Evolutionary conservation across 129 eudicot genomes (phyloP), one percentile per base, ranked within the genome.

Genomic region (Artemisia annua): DNA sequence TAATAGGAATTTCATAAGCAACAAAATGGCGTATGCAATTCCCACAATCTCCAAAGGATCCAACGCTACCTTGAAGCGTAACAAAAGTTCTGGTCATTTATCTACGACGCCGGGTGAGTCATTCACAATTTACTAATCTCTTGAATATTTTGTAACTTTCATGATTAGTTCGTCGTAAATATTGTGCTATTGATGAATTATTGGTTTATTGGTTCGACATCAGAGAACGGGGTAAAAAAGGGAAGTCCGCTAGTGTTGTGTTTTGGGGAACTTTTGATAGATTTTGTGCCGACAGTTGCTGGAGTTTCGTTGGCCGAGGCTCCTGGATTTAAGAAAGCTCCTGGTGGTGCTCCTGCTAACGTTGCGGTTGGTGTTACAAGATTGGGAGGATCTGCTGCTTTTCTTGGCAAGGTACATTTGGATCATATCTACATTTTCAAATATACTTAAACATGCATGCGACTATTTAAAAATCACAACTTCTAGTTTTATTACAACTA

Each of bases 221-320:
- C 67, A 14, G 63, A 46, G 17, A 83, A 78, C 60, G 56, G 55
- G 70, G 69, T 35, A 30, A 28, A 74, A 53, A 63, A 78, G 15
- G 59, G 24, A 46, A 67, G 19, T 18, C 60, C 77, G 1, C 69
- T 74, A 72, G 87, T 87, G 56, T 57, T 83, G 28, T 77, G 87
- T 57, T 87, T 87, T 46, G 94, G 94, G 63, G 94, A 87, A 66
- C 71, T 87, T 58, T 69, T 87, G 67, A 85, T 84, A 43, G 89
- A 87, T 43, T 87, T 87, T 39, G 94, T 87, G 58, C 94, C 94
- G 0, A 85, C 84, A 1, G 94, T 72, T 1, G 20, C 82, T 0
- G 94, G 94, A 13, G 89, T 87, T 74, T 87, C 94, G 11, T 79
- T 87, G 15, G 87, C 89, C 1, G 94, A 87, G 56, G 87, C 93